Evolutionary conservation across 2,329 filamentous ascomycete genomes (phyloP).

Genomic region (Trematosphaeria pertusa): DNA sequence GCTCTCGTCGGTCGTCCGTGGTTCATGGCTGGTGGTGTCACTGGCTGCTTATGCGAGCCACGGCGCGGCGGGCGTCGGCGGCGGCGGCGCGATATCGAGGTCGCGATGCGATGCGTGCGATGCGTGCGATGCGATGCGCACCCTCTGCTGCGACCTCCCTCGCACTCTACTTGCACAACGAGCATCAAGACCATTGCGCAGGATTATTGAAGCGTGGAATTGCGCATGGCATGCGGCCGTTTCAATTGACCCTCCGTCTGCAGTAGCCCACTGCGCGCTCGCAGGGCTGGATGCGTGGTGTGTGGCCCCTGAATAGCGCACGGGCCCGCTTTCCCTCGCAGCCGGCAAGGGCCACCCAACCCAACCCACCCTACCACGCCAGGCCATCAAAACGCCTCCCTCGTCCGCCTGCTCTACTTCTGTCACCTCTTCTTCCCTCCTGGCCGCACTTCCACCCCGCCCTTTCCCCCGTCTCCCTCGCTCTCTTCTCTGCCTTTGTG

Average conservation of each 20-base stretch:
- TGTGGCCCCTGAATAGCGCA: slow-evolving; percentile 14
- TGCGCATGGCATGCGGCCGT: slow-evolving; percentile 15
- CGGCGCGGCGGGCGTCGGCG: no score
- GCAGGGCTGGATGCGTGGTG: slow-evolving; percentile 4
- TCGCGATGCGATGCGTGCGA: no score
- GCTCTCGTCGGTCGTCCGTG: neutral
- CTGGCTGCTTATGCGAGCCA: neutral
- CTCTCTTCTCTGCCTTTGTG: slow-evolving; percentile 57
- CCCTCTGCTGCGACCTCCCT: no score
- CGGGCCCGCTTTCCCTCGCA: no score
- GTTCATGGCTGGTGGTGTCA: slow-evolving; percentile 1
- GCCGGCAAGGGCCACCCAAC: slow-evolving; percentile 6
- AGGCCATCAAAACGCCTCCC: slow-evolving; percentile 21
- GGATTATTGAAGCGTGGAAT: no score
- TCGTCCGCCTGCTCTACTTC: slow-evolving; percentile 25
- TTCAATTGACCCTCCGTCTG: slow-evolving; percentile 6
- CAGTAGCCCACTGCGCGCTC: neutral
- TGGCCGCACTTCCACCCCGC: slow-evolving; percentile 65
- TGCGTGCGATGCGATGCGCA: no score
- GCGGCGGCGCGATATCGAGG: neutral
- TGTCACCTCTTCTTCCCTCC: slow-evolving; percentile 49
- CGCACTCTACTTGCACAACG: no score
- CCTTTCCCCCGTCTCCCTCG: slow-evolving; percentile 52
- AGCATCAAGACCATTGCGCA: no score
- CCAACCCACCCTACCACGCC: slow-evolving; percentile 16